These are phyloP conservation scores for Poterioochromonas sp. DNA, from an alignment of 352 stramenopile species.

Conservation along the genomic window DNA sequence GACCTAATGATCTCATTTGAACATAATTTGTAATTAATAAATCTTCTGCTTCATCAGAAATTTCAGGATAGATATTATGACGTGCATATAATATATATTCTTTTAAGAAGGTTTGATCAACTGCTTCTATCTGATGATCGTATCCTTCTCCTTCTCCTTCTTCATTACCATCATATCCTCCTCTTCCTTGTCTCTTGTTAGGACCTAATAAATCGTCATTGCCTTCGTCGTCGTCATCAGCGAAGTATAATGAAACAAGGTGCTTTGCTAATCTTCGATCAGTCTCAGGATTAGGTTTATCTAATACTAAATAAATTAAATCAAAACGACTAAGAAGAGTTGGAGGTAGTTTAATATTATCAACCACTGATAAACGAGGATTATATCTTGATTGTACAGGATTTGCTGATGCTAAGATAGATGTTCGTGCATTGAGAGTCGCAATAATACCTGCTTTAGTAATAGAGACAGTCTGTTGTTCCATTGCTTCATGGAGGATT, in stretches of 20 bases:
- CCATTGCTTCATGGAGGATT: conserved; percentile 98
- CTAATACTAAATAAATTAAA: conserved; percentile 98
- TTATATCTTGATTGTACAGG: conserved; percentile 97
- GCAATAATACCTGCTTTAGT: conserved; percentile 97
- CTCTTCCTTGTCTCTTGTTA: conserved; percentile 41
- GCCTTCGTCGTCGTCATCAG: conserved; percentile 40
- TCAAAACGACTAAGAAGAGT: conserved; percentile 95
- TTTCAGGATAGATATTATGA: conserved; percentile 62
- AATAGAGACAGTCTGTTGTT: conserved; percentile 95
- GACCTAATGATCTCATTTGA: conserved; percentile 51
- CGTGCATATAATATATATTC: conserved; percentile 94
- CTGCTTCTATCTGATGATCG: not conserved
- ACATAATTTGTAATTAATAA: conserved; percentile 86
- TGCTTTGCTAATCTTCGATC: conserved; percentile 90
- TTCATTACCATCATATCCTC: conserved; percentile 36
- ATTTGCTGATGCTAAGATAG: conserved; percentile 95
- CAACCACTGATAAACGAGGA: conserved; percentile 88
- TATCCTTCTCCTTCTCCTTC: conserved; percentile 36
- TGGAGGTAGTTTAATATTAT: conserved; percentile 95
- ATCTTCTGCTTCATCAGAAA: conserved; percentile 74
- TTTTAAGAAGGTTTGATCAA: conserved; percentile 59
- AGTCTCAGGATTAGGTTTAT: conserved; percentile 74
- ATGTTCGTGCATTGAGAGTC: conserved; percentile 93
- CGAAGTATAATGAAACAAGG: conserved; percentile 91
- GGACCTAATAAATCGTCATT: not conserved